Evolutionary conservation across 2,329 filamentous ascomycete species (phyloP), one percentile per base, ranked within the genome.

Genomic region (Diaporthe vaccinii): DNA sequence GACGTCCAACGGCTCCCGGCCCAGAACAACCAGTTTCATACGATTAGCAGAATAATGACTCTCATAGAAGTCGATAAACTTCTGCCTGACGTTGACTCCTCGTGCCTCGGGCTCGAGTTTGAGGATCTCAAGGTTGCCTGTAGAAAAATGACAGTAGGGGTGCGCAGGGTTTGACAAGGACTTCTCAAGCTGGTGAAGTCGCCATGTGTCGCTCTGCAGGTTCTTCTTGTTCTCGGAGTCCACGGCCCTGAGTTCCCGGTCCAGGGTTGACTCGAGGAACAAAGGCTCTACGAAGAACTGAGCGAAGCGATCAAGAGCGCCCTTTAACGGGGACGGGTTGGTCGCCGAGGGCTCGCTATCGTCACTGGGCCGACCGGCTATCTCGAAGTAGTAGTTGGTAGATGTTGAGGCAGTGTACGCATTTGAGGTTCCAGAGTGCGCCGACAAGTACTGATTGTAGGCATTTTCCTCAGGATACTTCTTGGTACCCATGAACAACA

Each of bases 151-250:
- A 82, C 94, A 94, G 82, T 94, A 98, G 0, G 96, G 96, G 80
- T 98, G 96, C 20, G 93, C 91, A 4, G 94, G 93, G 83, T 96
- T 98, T 3, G 95, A 95, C n/a, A 97, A 86, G 4, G 93, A 93
- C 85, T 98, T 98, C 82, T 95, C 94, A 34, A 98, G 88, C 84
- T 98, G 96, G 80, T 96, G 92, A 77, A 98, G 85, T 22, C 96
- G 91, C 95, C 96, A 98, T 74, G 91, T 90, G 81, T 98, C 96
- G 82, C 91, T 96, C 85, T 98, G 96, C 67, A 98, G 86, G 79
- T 98, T 98, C 89, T 98, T 98, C 89, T 98, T 98, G 86, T 98
- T 98, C 84, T 98, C 96, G 7, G 95, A 98, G 81, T 98, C 95
- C 28, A 98, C 96, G 1, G 96, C 96, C 78, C 90, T 92, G 77